A percentile compares a stretch with the other conserved stretches of the same genome.
phyloP scores from a whole-genome alignment of 345 rosid genomes.

The Camelina hispida region DNA sequence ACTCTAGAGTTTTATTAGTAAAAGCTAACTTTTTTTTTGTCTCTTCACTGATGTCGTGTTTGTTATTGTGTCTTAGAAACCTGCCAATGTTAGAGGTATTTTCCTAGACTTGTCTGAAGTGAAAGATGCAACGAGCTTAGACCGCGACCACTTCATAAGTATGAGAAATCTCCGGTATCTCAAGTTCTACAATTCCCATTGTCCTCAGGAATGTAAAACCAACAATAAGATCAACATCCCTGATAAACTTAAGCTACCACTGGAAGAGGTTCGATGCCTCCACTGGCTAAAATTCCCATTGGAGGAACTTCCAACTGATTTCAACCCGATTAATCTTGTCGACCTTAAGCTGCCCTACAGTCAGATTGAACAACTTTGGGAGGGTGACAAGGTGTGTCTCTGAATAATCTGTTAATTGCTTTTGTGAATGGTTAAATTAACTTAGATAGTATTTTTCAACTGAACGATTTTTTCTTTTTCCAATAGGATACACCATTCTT shows the following conservation, averaged over 20 bases:
- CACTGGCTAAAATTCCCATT: constrained; percentile 38
- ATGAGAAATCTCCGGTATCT: constrained; percentile 43
- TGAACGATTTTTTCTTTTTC: neutral
- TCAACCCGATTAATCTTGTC: constrained; percentile 1
- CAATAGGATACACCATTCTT: constrained; percentile 28
- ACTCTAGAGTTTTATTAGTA: neutral
- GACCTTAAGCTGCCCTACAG: constrained; percentile 30
- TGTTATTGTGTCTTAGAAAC: neutral
- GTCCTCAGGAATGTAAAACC: constrained; percentile 19
- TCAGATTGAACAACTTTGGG: constrained; percentile 37
- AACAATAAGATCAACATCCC: neutral
- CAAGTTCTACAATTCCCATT: constrained; percentile 26
- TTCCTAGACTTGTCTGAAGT: constrained; percentile 33
- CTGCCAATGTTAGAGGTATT: constrained; percentile 33
- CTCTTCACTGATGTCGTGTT: neutral
- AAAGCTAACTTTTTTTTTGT: neutral
- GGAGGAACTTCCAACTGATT: constrained; percentile 30
- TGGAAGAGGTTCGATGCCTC: constrained; percentile 30
- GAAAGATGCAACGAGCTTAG: neutral
- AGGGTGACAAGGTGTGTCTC: constrained; percentile 28
- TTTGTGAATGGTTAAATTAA: neutral
- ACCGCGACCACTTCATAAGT: neutral
- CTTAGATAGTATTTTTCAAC: neutral
- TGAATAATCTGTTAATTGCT: neutral
- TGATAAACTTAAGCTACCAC: constrained; percentile 21